A percentile compares a stretch with the other conserved stretches of the same genome.
Evolutionary conservation across 2,329 filamentous ascomycete genomes (phyloP).

Genomic region (Colletotrichum noveboracense): DNA sequence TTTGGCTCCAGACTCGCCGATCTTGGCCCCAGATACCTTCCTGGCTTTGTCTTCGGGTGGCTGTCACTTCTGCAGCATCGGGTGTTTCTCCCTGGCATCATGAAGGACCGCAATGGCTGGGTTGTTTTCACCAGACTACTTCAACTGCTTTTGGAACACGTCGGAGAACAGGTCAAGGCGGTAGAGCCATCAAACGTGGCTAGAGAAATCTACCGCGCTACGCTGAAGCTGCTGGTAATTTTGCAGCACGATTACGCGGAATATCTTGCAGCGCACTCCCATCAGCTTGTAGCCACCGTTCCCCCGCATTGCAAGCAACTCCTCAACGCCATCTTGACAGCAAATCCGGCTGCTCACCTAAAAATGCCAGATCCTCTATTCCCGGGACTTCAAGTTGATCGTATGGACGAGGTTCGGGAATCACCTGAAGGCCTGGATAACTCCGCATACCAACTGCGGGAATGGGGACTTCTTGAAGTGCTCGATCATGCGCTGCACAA

Average conservation of each 20-base stretch:
- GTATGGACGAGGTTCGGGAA: conserved; percentile 75
- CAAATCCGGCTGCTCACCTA: conserved; percentile 70
- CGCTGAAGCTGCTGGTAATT: conserved; percentile 81
- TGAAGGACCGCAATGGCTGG: conserved; percentile 77
- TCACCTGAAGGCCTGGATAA: conserved; percentile 71
- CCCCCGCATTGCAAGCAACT: conserved; percentile 86
- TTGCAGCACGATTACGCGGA: conserved; percentile 95
- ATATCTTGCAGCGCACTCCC: conserved; percentile 87
- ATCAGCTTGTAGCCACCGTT: conserved; percentile 80
- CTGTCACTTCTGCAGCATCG: conserved; percentile 82
- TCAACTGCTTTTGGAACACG: conserved; percentile 72
- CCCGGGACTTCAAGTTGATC: conserved; percentile 76
- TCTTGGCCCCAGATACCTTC: conserved; percentile 78
- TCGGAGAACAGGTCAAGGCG: conserved; percentile 81
- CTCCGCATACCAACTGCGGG: conserved; percentile 57
- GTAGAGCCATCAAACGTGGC: conserved; percentile 71
- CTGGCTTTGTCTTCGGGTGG: conserved; percentile 88
- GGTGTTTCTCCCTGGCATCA: conserved; percentile 79
- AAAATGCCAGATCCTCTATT: conserved; percentile 79
- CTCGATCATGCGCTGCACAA: conserved; percentile 63
- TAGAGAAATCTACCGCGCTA: conserved; percentile 84
- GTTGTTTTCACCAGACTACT: conserved; percentile 75
- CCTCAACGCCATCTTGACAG: conserved; percentile 85
- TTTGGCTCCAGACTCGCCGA: conserved; percentile 75
- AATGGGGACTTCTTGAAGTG: conserved; percentile 62